phyloP scores from a whole-genome alignment of 108 stramenopile genomes.

The Stephanodiscus minutulus region DNA sequence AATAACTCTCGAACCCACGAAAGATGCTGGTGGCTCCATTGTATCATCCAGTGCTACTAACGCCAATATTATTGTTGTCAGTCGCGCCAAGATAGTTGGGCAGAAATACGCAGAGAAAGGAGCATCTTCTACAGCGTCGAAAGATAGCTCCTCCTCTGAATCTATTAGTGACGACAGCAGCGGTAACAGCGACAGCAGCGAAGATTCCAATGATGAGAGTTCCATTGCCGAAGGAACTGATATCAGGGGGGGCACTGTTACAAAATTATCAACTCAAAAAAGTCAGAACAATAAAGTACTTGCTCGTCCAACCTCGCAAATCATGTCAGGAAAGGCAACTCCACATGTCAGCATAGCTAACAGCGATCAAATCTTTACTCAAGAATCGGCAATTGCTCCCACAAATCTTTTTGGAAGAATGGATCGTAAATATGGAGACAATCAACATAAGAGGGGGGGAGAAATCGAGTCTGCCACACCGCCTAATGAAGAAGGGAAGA shows the following conservation, averaged over 20 bases:
- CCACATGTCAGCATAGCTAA: not conserved
- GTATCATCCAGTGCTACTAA: not conserved
- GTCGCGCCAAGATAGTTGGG: not conserved
- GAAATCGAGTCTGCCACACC: not conserved
- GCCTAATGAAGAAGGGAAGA: not conserved
- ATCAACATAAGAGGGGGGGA: not conserved
- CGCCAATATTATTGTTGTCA: not conserved
- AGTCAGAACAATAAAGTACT: too few relatives aligned
- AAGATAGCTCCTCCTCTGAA: not conserved
- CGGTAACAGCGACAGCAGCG: not conserved
- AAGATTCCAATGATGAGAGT: not conserved
- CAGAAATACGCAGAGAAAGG: not conserved
- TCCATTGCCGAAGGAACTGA: not conserved
- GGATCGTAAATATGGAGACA: not conserved
- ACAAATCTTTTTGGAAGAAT: constrained; percentile 2
- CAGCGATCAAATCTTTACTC: constrained; percentile 7
- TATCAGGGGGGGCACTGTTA: not conserved
- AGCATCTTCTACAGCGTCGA: not conserved
- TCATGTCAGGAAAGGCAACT: not conserved
- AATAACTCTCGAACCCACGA: not conserved
- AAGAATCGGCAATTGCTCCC: constrained; percentile 8
- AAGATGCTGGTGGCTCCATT: not conserved
- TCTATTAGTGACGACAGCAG: not conserved
- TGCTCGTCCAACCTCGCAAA: too few relatives aligned
- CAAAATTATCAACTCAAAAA: not conserved